Evolutionary conservation across 768 basidiomycete genomes (phyloP).

Genomic region (Pisolithus tinctorius): DNA sequence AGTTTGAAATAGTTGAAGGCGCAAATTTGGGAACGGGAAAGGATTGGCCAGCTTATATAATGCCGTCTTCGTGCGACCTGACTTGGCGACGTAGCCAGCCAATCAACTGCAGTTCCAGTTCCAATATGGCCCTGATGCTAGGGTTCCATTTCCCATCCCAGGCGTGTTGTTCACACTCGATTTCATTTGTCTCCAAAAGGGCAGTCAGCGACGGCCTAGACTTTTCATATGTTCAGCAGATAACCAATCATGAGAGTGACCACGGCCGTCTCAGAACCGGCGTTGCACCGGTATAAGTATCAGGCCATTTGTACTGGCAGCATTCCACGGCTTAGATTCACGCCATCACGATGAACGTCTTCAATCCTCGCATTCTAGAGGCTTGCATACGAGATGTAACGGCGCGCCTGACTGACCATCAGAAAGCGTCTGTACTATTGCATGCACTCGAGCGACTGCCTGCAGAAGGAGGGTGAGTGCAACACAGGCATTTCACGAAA

Average conservation of each 20-base stretch:
- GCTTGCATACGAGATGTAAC: slow-evolving; percentile 68
- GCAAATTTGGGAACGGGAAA: too few relatives aligned
- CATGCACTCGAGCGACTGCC: slow-evolving; percentile 82
- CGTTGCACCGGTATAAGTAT: background rate
- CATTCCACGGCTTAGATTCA: background rate
- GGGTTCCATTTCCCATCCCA: too few relatives aligned
- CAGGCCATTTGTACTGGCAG: background rate
- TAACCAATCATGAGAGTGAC: background rate
- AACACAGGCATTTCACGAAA: slow-evolving; percentile 1
- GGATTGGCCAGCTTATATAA: too few relatives aligned
- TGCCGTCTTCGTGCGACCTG: too few relatives aligned
- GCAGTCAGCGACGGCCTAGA: background rate
- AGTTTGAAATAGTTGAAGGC: too few relatives aligned
- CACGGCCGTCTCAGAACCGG: background rate
- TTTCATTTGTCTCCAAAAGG: background rate
- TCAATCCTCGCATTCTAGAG: slow-evolving; percentile 73
- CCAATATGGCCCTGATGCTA: too few relatives aligned
- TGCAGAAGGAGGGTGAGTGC: slow-evolving; percentile 48
- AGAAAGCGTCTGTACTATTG: slow-evolving; percentile 66
- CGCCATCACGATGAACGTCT: slow-evolving; percentile 43
- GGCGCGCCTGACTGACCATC: slow-evolving; percentile 48
- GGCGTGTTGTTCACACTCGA: too few relatives aligned
- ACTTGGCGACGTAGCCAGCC: too few relatives aligned
- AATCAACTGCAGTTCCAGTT: too few relatives aligned
- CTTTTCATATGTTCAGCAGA: background rate